phyloP scores from a whole-genome alignment of 2,329 filamentous ascomycete genomes.

The Fusarium sp. region DNA sequence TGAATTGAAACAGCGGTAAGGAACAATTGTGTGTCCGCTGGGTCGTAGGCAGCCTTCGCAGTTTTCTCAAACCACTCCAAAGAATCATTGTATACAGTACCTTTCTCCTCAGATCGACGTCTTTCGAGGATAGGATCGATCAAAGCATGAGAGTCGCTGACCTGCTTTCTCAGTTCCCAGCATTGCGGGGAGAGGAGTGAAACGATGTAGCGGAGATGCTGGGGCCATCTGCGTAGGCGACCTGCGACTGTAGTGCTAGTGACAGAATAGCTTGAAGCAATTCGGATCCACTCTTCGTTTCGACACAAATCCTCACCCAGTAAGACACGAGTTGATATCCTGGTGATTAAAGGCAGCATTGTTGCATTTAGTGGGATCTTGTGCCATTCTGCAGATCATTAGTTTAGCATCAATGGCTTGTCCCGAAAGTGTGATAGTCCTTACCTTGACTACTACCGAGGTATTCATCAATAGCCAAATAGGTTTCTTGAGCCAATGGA shows the following conservation, averaged over 20 bases:
- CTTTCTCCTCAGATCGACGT: background rate
- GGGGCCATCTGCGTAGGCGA: background rate
- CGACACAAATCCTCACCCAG: background rate
- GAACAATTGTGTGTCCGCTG: conserved; percentile 63
- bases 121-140: background rate
- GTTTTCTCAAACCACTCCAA: background rate
- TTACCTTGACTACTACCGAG: background rate
- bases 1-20: background rate
- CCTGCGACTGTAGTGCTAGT: background rate
- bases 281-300: background rate
- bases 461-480: background rate
- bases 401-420: no score
- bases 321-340: background rate
- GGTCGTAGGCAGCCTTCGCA: background rate
- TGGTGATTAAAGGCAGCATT: background rate
- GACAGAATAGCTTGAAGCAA: background rate
- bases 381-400: background rate
- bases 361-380: background rate
- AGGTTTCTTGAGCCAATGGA: background rate
- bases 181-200: background rate
- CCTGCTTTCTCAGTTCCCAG: background rate
- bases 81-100: background rate
- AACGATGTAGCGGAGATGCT: background rate
- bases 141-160: background rate
- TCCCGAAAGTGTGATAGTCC: background rate